These are phyloP conservation scores for Melocanna baccifera DNA, from an alignment of 176 grass and related monocot species.

Conservation along the genomic window DNA sequence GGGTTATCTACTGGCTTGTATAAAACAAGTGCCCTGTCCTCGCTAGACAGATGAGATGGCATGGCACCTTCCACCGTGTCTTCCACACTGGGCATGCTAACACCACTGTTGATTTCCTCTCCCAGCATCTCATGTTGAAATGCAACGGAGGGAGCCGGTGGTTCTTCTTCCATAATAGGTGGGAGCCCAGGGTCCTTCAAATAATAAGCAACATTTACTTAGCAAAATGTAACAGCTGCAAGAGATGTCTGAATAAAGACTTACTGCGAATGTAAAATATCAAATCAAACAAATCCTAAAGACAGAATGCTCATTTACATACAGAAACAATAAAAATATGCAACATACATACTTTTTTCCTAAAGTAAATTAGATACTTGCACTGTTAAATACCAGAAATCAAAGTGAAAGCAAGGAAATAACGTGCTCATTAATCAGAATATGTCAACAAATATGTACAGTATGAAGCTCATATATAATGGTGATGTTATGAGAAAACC, in stretches of 20 bases:
- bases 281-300: conserved; percentile 12
- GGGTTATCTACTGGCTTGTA: conserved; percentile 56
- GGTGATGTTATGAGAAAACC: neutral
- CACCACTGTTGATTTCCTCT: conserved; percentile 21
- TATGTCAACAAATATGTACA: neutral
- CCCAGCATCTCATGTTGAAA: conserved; percentile 31
- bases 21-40: conserved; percentile 67
- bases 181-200: conserved; percentile 48
- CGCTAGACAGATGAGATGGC: conserved; percentile 24
- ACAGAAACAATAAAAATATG: conserved; percentile 9
- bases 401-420: conserved; percentile 4
- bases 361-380: neutral
- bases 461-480: neutral
- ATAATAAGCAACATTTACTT: conserved; percentile 25
- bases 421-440: neutral
- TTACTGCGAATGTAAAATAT: neutral
- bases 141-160: neutral
- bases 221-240: conserved; percentile 15
- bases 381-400: neutral
- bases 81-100: conserved; percentile 32
- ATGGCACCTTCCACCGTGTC: conserved; percentile 31
- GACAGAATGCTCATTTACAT: neutral
- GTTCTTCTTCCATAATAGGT: conserved; percentile 59
- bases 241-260: conserved; percentile 4
- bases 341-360: neutral